These are phyloP conservation scores for Annulohypoxylon moriforme DNA, from an alignment of 495 filamentous ascomycete species.

Conservation along the genomic window DNA sequence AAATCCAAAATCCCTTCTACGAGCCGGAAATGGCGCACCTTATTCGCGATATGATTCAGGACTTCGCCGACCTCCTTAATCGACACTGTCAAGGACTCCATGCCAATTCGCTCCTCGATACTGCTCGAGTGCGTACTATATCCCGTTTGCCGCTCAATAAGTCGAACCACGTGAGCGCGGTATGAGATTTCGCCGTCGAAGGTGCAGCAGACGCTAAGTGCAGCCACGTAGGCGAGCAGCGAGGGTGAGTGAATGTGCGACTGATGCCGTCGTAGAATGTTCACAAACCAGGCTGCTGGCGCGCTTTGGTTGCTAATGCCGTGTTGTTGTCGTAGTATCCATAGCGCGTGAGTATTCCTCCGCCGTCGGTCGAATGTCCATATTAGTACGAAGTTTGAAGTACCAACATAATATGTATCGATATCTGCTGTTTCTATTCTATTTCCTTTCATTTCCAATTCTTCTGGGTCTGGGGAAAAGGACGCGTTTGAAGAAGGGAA, in stretches of 20 bases:
- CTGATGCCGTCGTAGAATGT: conserved; percentile 35
- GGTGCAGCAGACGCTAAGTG: conserved; percentile 33
- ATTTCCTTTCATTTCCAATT: background rate
- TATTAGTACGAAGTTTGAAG: conserved; percentile 41
- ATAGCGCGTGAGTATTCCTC: conserved; percentile 30
- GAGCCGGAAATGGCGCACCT: conserved; percentile 36
- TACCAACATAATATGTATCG: conserved; percentile 45
- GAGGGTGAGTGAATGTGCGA: conserved; percentile 32
- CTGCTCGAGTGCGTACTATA: conserved; percentile 31
- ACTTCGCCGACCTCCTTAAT: conserved; percentile 39
- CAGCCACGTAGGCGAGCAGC: conserved; percentile 40
- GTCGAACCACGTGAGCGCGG: conserved; percentile 36
- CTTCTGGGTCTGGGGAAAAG: background rate
- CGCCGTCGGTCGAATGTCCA: conserved; percentile 38
- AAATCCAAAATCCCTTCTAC: conserved; percentile 26
- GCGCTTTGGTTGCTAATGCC: conserved; percentile 16
- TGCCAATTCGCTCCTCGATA: conserved; percentile 33
- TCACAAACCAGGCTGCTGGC: conserved; percentile 33
- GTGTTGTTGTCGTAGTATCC: conserved; percentile 31
- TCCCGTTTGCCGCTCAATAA: conserved; percentile 33
- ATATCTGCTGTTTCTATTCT: background rate
- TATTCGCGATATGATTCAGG: conserved; percentile 34
- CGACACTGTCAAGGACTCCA: conserved; percentile 27
- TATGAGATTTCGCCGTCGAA: conserved; percentile 41
- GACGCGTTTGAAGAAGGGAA: background rate